These are phyloP conservation scores for Colletotrichum brevisporum DNA, from an alignment of 2,329 filamentous ascomycete species.

Conservation along the genomic window DNA sequence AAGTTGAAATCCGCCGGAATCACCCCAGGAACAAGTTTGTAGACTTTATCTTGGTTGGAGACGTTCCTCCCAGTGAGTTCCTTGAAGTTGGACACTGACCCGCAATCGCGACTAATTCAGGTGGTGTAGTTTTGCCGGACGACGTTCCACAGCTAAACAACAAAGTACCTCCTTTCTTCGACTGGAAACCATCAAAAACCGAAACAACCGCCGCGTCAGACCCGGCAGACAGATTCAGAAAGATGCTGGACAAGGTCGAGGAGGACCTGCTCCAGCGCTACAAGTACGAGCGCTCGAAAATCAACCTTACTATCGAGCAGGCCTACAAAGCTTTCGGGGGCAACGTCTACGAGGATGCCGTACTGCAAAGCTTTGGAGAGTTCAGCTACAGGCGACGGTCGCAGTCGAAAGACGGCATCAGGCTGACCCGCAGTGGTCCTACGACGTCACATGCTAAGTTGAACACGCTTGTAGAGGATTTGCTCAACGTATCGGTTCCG, in stretches of 20 bases:
- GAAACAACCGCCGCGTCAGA: not conserved
- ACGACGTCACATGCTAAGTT: not conserved
- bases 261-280: not conserved
- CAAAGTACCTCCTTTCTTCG: slow-evolving; percentile 5
- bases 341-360: not conserved
- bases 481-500: not conserved
- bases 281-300: not conserved
- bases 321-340: slow-evolving; percentile 1
- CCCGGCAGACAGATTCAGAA: not conserved
- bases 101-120: not conserved
- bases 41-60: not conserved
- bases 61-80: not conserved
- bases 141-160: not conserved
- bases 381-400: not conserved
- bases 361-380: not conserved
- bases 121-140: not conserved
- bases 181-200: slow-evolving; percentile 4
- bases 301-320: not conserved
- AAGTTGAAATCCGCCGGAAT: not conserved
- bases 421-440: not conserved
- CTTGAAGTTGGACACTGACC: not conserved
- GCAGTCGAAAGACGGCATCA: not conserved
- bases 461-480: not conserved
- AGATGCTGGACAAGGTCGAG: not conserved
- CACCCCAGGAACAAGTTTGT: not conserved